Evolutionary conservation across 371 early-diverging fungal genomes (phyloP).

Genomic region (Lichtheimia ornata): DNA sequence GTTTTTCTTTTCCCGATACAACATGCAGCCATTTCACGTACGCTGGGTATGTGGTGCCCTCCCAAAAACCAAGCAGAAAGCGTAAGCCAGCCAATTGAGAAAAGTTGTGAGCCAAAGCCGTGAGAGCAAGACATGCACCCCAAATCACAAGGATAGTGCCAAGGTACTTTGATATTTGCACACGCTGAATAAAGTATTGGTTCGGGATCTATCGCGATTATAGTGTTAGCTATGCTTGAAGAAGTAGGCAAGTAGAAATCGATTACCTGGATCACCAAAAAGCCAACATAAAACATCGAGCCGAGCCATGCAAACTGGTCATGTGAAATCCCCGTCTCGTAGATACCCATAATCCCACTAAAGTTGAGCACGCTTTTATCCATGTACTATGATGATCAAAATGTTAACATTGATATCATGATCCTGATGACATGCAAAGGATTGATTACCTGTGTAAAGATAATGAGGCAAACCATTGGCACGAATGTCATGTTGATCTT

Average conservation of each 20-base stretch:
- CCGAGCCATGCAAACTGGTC: conserved; percentile 34
- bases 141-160: conserved; percentile 33
- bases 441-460: conserved; percentile 23
- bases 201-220: conserved; percentile 30
- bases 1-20: neutral
- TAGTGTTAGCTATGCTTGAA: neutral
- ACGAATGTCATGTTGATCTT: conserved; percentile 18
- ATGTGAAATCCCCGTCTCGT: conserved; percentile 17
- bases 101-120: conserved; percentile 32
- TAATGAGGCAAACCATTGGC: conserved; percentile 16
- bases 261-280: conserved; percentile 33
- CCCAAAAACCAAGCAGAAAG: conserved; percentile 33
- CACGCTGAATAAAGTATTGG: conserved; percentile 34
- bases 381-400: conserved; percentile 24
- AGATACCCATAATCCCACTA: conserved; percentile 28
- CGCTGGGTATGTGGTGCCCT: conserved; percentile 20
- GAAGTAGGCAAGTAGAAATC: neutral
- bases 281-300: conserved; percentile 40
- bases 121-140: conserved; percentile 29
- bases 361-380: conserved; percentile 36
- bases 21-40: neutral
- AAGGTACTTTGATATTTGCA: conserved; percentile 31
- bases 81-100: conserved; percentile 29
- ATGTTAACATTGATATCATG: neutral
- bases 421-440: neutral